Base-by-base conservation (phyloP, 1,139 yeast species). In the Hansenula lynferdii region DNA sequence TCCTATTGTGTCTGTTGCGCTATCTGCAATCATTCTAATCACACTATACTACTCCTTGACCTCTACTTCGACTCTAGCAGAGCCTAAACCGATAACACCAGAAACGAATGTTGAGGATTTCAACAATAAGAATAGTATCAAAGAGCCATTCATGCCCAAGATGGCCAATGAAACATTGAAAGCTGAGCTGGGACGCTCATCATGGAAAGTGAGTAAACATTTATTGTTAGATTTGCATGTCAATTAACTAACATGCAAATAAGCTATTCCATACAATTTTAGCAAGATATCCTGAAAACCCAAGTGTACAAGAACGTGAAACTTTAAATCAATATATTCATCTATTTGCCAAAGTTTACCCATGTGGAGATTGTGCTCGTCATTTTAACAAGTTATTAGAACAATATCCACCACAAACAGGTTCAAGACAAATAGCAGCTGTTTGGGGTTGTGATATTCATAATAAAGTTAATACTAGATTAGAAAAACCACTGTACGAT, bases 381-480 rank as follows among this genome's bases (percentile, higher is more conserved):
- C 98, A 92, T 61, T 92, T 92, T 60, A 84, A 77, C 47, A 62
- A 72, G 50, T 66, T 90, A 49, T 64, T 92, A 42, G 56, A 66
- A 38, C 70, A 82, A 51, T 78, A 69, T 53, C 98, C 98, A 1
- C 97, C 96, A 3, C 98, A 94, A 56, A 73, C 85, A 3, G 70
- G 77, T 8, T 73, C 83, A 17, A 72, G 96, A 42, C 80, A 81
- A 47, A 75, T 79, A 3, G 97, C 98, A 0, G 89, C 96, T 0
- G 66, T 85, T 47, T 92, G 98, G 98, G 98, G 98, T 2, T 92
- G 98, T 60, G 81, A 81, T 54, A 72, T 92, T n/a, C 99, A 92
- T 63, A 92, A 94, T 54, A 64, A 72, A 45, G 97, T 90, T 26
- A 92, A 92, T 59, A 77, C 76, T 43, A 66, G 84, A 37, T 70